Base-by-base conservation (phyloP, 768 basidiomycete species). In the Kwoniella mangroviensis region DNA sequence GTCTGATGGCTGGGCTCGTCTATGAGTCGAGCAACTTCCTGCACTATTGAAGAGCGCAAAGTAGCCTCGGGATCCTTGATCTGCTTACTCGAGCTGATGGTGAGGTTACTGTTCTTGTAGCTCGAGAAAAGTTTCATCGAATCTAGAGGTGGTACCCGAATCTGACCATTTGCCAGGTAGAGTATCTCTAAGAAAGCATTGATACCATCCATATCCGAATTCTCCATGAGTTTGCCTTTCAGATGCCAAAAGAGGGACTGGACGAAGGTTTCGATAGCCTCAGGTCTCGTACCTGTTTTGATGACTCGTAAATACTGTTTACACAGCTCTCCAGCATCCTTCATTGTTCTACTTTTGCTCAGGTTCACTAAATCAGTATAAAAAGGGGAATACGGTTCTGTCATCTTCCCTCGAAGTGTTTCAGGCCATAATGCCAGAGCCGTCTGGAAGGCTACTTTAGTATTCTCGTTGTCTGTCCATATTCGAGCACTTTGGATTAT, bases 241-340 rank as follows among this genome's bases (percentile, higher is more conserved):
- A 96, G 84, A 49, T 89, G 87, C 94, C 94, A 97, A 80, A 95
- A 94, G 72, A 90, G 89, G 10, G 84, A 84, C 63, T 84, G 83
- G 0, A 45, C 64, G 40, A 71, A 71, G 4, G 51, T 59, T 4
- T 13, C 24, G 22, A 69, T 58, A 4, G 62, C 68, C 24, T 64
- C 54, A 22, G 62, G 45, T 41, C 28, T 40, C 9, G 62, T 24
- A 19, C 49, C 53, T 19, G 63, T 51, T 11, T 41, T 45, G 19
- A 69, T 24, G 13, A 69, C 41, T 12, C 41, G 17, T 13, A 58
- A 40, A 45, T 63, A 63, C 43, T 69, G 68, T 51, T 69, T 69
- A 22, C 62, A 69, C n/a, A 69, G 62, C 43, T 69, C 68, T 34
- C 58, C 68, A n/a, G 58, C 68, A 52, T 64, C 28, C 22, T 56